phyloP scores from a whole-genome alignment of 129 eudicot genomes.

The Artemisia annua region DNA sequence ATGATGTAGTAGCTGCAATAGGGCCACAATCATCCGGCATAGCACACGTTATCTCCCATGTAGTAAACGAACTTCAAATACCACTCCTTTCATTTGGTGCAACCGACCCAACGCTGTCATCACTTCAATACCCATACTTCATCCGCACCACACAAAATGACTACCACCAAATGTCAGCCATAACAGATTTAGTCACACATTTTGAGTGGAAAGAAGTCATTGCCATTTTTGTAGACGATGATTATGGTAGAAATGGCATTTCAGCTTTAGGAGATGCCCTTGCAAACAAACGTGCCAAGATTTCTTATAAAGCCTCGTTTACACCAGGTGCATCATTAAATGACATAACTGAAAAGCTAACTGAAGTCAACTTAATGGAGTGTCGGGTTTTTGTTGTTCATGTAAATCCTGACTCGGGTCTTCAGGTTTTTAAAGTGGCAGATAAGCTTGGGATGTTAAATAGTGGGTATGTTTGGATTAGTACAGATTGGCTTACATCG shows the following conservation, averaged over 20 bases:
- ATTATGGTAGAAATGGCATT: slow-evolving; percentile 85
- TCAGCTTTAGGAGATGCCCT: slow-evolving; percentile 78
- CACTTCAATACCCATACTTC: slow-evolving; percentile 84
- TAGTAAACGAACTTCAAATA: slow-evolving; percentile 72
- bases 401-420: slow-evolving; percentile 87
- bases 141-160: slow-evolving; percentile 78
- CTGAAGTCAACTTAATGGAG: slow-evolving; percentile 68
- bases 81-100: slow-evolving; percentile 89
- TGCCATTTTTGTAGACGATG: slow-evolving; percentile 83
- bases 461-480: slow-evolving; percentile 80
- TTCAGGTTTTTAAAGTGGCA: slow-evolving; percentile 59
- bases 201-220: slow-evolving; percentile 81
- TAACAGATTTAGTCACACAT: slow-evolving; percentile 62
- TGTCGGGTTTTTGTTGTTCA: slow-evolving; percentile 86
- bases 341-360: slow-evolving; percentile 51
- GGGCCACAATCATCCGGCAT: slow-evolving; percentile 99
- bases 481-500: slow-evolving; percentile 93
- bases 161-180: slow-evolving; percentile 80
- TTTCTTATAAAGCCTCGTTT: slow-evolving; percentile 78
- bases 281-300: slow-evolving; percentile 60
- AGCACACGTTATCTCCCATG: slow-evolving; percentile 76
- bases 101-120: slow-evolving; percentile 87
- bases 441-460: slow-evolving; percentile 75
- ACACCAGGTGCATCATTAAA: slow-evolving; percentile 52
- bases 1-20: slow-evolving; percentile 78